phyloP scores from a whole-genome alignment of 495 filamentous ascomycete genomes.

The Penicillium tannophilum region DNA sequence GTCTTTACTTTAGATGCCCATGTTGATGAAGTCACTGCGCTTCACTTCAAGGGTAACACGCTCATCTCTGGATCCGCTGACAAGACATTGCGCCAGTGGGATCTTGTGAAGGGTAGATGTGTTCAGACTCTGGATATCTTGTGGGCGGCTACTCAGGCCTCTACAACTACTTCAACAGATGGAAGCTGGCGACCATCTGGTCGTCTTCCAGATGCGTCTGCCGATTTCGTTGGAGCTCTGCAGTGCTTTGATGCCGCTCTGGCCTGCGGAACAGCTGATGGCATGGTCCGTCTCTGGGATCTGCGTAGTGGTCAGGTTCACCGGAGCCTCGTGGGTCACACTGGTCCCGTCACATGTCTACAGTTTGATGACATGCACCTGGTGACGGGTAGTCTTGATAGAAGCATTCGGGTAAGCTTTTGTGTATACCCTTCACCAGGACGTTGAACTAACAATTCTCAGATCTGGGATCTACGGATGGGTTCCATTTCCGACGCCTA shows the following conservation, averaged over 20 bases:
- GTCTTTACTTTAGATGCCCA: slow-evolving; percentile 87
- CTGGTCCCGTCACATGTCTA: slow-evolving; percentile 89
- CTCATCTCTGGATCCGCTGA: slow-evolving; percentile 95
- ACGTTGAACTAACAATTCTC: slow-evolving; percentile 16
- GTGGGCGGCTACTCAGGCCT: slow-evolving; percentile 94
- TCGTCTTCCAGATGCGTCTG: slow-evolving; percentile 63
- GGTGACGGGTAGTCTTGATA: slow-evolving; percentile 90
- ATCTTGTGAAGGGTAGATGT: slow-evolving; percentile 91
- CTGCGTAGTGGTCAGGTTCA: slow-evolving; percentile 94
- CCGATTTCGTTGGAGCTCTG: slow-evolving; percentile 92
- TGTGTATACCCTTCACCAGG: not conserved
- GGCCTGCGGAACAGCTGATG: slow-evolving; percentile 97
- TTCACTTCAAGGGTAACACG: slow-evolving; percentile 85
- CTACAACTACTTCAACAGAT: slow-evolving; percentile 61
- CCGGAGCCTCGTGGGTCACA: slow-evolving; percentile 93
- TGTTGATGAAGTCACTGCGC: slow-evolving; percentile 90
- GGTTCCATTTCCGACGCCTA: slow-evolving; percentile 96
- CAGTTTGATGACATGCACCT: slow-evolving; percentile 97
- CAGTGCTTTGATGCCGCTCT: slow-evolving; percentile 97
- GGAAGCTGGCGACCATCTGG: slow-evolving; percentile 60
- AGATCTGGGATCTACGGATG: slow-evolving; percentile 99
- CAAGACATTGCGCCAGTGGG: slow-evolving; percentile 97
- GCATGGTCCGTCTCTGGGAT: slow-evolving; percentile 98
- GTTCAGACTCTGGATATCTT: slow-evolving; percentile 98
- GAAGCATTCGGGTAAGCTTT: slow-evolving; percentile 84